Conservation (phyloP, 169 alveolate species). For the Ichthyophthirius multifiliis region DNA sequence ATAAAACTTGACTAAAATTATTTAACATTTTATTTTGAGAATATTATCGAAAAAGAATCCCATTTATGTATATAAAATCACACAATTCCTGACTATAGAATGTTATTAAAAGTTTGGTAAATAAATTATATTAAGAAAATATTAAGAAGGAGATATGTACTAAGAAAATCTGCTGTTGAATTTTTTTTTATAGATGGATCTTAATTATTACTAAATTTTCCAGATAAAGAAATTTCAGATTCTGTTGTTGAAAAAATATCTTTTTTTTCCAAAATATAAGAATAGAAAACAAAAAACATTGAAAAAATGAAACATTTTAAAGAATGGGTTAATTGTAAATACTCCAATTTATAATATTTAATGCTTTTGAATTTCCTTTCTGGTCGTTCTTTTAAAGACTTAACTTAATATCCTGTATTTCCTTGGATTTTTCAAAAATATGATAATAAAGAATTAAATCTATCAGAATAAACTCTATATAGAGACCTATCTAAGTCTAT, state of each 20-base stretch:
- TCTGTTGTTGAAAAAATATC: conserved; percentile 22
- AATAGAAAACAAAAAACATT: not conserved
- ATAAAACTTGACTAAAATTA: not conserved
- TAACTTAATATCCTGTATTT: conserved; percentile 70
- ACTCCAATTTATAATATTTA: conserved; percentile 63
- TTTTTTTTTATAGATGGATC: conserved; percentile 14
- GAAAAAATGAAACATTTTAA: not conserved
- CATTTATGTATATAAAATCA: conserved; percentile 23
- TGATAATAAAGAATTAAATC: conserved; percentile 23
- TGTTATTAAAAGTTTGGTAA: conserved; percentile 25
- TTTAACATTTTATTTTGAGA: conserved; percentile 23
- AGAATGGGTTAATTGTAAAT: conserved; percentile 48
- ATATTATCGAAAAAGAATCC: conserved; percentile 18
- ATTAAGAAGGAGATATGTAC: conserved; percentile 18
- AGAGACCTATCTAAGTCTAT: conserved; percentile 54
- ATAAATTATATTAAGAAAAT: not conserved
- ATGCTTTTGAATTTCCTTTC: conserved; percentile 61
- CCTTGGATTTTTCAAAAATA: conserved; percentile 64
- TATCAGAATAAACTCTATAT: conserved; percentile 27
- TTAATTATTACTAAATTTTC: conserved; percentile 25
- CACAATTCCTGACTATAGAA: conserved; percentile 21
- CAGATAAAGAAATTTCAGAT: not conserved
- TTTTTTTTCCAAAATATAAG: conserved; percentile 18
- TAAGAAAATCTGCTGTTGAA: conserved; percentile 24
- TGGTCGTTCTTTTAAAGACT: conserved; percentile 65